Evolutionary conservation across 1,284 basidiomycete species (phyloP), one percentile per base, ranked within the genome.

Genomic region (Macrocybe sp.): DNA sequence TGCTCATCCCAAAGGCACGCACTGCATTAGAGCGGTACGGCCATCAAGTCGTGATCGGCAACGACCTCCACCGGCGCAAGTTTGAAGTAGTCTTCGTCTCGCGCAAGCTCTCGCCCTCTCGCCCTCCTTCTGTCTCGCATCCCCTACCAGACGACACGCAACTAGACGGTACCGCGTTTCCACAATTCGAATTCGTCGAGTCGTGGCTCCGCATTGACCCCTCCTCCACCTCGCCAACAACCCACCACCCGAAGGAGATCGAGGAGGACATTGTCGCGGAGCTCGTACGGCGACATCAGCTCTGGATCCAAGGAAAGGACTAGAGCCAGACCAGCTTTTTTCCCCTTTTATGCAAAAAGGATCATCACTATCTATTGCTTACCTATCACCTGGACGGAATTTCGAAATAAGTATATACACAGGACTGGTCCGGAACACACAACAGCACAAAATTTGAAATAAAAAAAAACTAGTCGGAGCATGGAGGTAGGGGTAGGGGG

Each of bases 31-130:
- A 92, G 53, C 81, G 94, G 16, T 99, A 99, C 64, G 94, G 95
- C 0, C 96, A 99, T 64, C 95, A 98, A 65, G 84, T 97, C 28
- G 97, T 99, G 43, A 93, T 99, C 56, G 96, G 92, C 28, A 99
- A 99, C 65, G 88, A 96, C 52, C 80, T 99, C 9, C 81, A 95
- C 59, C 75, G 81, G 41, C 81, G 96, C 46, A 99, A 99, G 67
- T 79, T 79, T 57, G 89, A 95, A 63, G 95, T 99, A 47, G 89
- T 96, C 2, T 90, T 99, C 60, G 88, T 99, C 31, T 69, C 68
- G 2, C 64, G 63, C 47, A 73, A 65, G 53, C 59, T 52, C 22
- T 47, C 49, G 41, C 62, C 52, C 45, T 56, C 55, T n/a, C 54
- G 61, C 12, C 59, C 60, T 2, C 55, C 57, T 4, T 59, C 56